phyloP scores from a whole-genome alignment of 306 rosid genomes.

The Glycine soja region DNA sequence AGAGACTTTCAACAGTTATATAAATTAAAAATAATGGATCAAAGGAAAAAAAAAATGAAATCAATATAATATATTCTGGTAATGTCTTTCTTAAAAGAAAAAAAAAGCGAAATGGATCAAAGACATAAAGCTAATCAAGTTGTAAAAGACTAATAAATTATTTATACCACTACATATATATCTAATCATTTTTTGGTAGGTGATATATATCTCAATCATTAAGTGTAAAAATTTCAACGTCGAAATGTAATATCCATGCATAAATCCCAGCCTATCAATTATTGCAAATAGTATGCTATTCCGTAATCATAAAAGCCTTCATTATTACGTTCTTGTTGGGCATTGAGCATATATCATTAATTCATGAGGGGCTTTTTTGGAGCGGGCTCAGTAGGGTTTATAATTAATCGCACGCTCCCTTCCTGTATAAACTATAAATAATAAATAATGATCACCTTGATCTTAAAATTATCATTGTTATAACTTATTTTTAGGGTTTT shows the following conservation, averaged over 20 bases:
- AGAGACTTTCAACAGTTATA: no score
- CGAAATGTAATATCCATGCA: background rate
- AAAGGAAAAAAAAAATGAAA: background rate
- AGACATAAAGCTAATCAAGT: background rate
- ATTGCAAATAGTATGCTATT: conserved; percentile 4
- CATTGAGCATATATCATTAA: conserved; percentile 21
- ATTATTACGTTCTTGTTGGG: conserved; percentile 32
- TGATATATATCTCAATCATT: conserved; percentile 7
- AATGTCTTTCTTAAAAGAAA: background rate
- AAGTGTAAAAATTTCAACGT: background rate
- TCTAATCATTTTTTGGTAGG: background rate
- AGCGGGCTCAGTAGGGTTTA: conserved; percentile 1
- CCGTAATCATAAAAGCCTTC: conserved; percentile 15
- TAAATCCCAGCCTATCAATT: conserved; percentile 7
- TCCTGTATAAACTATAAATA: background rate
- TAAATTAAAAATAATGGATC: background rate
- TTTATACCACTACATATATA: background rate
- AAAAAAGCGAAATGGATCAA: background rate
- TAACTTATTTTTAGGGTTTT: background rate
- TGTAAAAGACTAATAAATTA: background rate
- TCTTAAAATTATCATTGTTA: background rate
- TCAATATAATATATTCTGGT: background rate
- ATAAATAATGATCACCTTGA: background rate
- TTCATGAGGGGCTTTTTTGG: background rate
- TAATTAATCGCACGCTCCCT: conserved; percentile 13